These are phyloP conservation scores for Plantago ovata DNA, from an alignment of 257 asterid genomes.

Conservation along the genomic window DNA sequence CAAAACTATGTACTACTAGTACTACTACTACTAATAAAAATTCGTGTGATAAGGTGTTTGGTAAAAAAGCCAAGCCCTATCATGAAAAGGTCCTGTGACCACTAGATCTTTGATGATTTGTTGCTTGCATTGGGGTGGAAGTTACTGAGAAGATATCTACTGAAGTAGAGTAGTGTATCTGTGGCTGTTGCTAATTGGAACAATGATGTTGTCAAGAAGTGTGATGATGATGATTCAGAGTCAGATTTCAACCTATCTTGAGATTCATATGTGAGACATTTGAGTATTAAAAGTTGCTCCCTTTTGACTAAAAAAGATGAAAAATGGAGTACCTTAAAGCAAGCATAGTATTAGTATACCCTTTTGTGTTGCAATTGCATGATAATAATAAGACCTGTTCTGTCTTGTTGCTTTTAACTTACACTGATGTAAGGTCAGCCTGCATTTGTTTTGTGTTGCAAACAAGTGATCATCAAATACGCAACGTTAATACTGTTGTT, in stretches of 20 bases:
- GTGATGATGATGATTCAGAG: constrained; percentile 17
- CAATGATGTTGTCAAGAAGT: constrained; percentile 25
- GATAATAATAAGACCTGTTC: too few relatives aligned
- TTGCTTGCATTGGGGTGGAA: constrained; percentile 40
- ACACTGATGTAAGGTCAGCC: constrained; percentile 22
- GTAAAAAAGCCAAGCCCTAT: constrained; percentile 24
- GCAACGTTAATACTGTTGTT: too few relatives aligned
- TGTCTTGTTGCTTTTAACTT: constrained; percentile 27
- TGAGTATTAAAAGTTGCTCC: constrained; percentile 6
- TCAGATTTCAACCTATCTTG: constrained; percentile 17
- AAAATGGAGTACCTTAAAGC: constrained; percentile 16
- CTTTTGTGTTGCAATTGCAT: constrained; percentile 16
- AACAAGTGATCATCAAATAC: too few relatives aligned
- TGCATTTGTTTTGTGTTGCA: constrained; percentile 7
- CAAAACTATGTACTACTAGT: background rate
- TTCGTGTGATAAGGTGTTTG: constrained; percentile 20
- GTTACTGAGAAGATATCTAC: constrained; percentile 18
- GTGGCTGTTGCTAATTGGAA: constrained; percentile 24
- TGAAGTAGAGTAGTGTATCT: too few relatives aligned
- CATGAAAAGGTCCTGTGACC: constrained; percentile 19
- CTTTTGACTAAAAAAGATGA: constrained; percentile 8
- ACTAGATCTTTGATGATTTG: constrained; percentile 20
- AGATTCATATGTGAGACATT: constrained; percentile 17
- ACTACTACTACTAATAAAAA: too few relatives aligned
- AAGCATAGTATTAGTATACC: constrained; percentile 9